Base-by-base conservation (phyloP, 2,329 filamentous ascomycete species). In the Claviceps fusiformis region DNA sequence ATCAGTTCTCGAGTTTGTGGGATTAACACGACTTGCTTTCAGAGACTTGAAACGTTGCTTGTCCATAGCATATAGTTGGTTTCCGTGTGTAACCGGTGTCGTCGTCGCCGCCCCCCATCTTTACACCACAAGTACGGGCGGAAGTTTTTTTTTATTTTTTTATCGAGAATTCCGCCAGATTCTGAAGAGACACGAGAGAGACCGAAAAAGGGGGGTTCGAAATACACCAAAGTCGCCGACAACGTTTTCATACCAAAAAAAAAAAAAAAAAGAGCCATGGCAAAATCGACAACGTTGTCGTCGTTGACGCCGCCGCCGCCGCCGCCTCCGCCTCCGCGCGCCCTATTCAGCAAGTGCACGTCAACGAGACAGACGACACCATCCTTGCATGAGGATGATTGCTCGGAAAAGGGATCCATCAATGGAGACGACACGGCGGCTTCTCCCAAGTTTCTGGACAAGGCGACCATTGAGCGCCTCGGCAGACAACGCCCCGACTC, bases 401-500 rank as follows among this genome's bases (percentile, higher is more conserved):
- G 17, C 24, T 37, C 50, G 2, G 49, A 53, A 47, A 51, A 47
- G 29, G 31, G 24, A 3, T 53, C 51, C 11, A 52, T 51, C 27
- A 43, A 51, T 31, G 54, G 27, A 7, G 50, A 50, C 39, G 29
- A n/a, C n/a, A n/a, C 8, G 27, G 57, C 8, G 35, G 56, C 1
- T 11, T n/a, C 31, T 11, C 41, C 54, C 41, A 52, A 57, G 37
- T 49, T 47, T 31, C 44, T 57, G 46, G 56, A 63, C 50, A 62
- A 64, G 19, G 59, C 62, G 19, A 71, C 74, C 53, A 70, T 87
- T 50, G 80, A 87, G 61, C 73, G 75, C 17, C 71, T 87, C 1
- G 84, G 83, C 50, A 75, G 83, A 54, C 73, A 83, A 62, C 73
- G 84, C 4, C 85, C 84, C 2, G 70, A 73, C 5, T 69, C 70